Base-by-base conservation (phyloP, 2,329 filamentous ascomycete genomes). In the Ceratocystis papillata region DNA sequence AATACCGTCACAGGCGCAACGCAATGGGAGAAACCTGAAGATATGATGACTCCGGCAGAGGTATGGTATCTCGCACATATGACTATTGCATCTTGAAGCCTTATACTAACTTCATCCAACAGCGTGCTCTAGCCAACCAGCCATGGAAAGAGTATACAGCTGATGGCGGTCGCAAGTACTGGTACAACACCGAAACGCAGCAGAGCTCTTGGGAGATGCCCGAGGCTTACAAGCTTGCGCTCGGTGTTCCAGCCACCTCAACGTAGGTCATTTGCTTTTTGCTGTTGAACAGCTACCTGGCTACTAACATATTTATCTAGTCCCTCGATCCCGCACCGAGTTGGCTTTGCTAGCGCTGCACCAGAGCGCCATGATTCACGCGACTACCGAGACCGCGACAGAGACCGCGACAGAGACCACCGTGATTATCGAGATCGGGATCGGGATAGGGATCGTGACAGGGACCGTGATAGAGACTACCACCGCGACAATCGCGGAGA, bases 121-220 rank as follows among this genome's bases (percentile, higher is more conserved):
- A 92, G 90, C 88, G 88, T 73, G 89, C 89, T 65, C 81, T 95
- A 61, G 82, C 87, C 63, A 87, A 87, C 71, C 89, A 94, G 71
- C 89, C 89, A 69, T 99, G 92, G 91, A 94, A 93, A 73, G 90
- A 96, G 76, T 94, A 96, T 73, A 90, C 87, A 30, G 87, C 89
- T 25, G 86, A 91, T 69, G 89, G 90, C 69, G 94, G 93, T 60
- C 86, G 87, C 72, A 90, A 93, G 74, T 99, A 99, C 77, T 99
- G 91, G 89, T 93, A 92, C 76, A 94, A 99, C 75, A 89, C 87
- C 44, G 88, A 95, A 76, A 92, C 89, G 57, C 92, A 93, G 76
- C 83, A 91, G 77, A 97, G 91, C 75, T 90, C 89, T 41, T 99
- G 94, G 94, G 88, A 92, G 72, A 92, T 96, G 82, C 94, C 94